phyloP scores from a whole-genome alignment of 768 basidiomycete species.

The Russula lepida region DNA sequence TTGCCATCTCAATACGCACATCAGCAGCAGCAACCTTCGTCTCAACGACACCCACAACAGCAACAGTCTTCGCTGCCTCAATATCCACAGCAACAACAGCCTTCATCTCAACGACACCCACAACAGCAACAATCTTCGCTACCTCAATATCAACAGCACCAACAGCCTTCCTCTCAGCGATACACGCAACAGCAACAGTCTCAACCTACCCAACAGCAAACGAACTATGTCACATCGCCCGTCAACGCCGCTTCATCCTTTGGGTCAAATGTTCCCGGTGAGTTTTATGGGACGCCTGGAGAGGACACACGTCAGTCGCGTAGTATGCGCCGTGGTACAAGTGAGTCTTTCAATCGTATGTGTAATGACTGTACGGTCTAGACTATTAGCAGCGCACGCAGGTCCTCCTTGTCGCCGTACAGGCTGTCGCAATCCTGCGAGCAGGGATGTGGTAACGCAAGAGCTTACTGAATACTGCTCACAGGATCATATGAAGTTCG shows the following conservation, averaged over 20 bases:
- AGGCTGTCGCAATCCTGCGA: not conserved
- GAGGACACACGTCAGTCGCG: not conserved
- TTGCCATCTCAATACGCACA: too few relatives aligned
- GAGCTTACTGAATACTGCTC: constrained; percentile 7
- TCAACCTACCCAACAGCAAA: too few relatives aligned
- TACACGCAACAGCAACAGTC: not conserved
- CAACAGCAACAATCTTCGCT: not conserved
- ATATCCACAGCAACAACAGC: not conserved
- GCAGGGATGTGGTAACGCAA: not conserved
- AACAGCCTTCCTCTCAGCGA: not conserved
- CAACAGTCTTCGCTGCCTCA: too few relatives aligned
- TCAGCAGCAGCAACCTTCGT: too few relatives aligned
- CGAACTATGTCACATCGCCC: not conserved
- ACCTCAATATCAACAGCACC: not conserved
- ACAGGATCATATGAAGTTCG: constrained; percentile 3
- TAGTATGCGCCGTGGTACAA: not conserved
- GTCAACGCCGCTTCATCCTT: not conserved
- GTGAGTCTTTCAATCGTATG: not conserved
- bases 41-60: too few relatives aligned
- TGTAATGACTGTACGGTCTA: not conserved
- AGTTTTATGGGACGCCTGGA: not conserved
- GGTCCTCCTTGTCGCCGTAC: not conserved
- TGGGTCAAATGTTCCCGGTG: not conserved
- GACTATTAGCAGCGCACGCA: not conserved
- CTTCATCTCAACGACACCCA: not conserved